These are phyloP conservation scores for apple (Malus domestica) DNA, from an alignment of 306 rosid species.

Conservation along the genomic window DNA sequence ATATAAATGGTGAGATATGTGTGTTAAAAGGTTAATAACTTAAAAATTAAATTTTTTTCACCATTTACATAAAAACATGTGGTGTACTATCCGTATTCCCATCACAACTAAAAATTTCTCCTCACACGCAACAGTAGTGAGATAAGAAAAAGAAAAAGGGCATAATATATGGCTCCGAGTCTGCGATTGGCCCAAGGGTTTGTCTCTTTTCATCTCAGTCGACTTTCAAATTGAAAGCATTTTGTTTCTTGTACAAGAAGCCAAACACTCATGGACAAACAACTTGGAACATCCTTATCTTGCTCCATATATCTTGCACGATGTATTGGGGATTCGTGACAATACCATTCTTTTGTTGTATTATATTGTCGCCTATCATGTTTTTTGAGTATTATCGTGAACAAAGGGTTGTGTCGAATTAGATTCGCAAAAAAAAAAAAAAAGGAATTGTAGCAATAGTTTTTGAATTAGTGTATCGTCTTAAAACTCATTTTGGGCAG, in stretches of 20 bases:
- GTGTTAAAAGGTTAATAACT: too few relatives aligned
- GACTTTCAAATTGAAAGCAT: slow-evolving; percentile 2
- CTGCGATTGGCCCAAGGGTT: neutral
- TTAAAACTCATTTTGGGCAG: too few relatives aligned
- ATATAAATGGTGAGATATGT: too few relatives aligned
- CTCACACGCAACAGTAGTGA: neutral
- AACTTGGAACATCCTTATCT: slow-evolving; percentile 28
- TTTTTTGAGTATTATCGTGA: neutral
- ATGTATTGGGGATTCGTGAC: slow-evolving; percentile 35
- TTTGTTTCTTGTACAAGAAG: slow-evolving; percentile 25
- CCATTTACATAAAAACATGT: too few relatives aligned
- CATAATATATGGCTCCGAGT: neutral
- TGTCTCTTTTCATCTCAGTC: slow-evolving; percentile 15
- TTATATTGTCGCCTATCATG: neutral
- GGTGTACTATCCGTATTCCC: too few relatives aligned
- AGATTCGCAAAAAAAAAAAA: too few relatives aligned
- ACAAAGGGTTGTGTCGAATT: neutral
- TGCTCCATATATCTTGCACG: neutral
- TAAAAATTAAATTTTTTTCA: too few relatives aligned
- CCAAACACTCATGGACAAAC: slow-evolving; percentile 43
- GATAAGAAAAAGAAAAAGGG: slow-evolving; percentile 6
- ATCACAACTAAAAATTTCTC: too few relatives aligned
- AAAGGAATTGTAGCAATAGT: too few relatives aligned
- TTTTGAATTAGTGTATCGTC: too few relatives aligned
- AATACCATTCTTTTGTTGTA: slow-evolving; percentile 12